Base-by-base conservation (phyloP, 2,329 filamentous ascomycete genomes). In the Paecilomyces sp. region DNA sequence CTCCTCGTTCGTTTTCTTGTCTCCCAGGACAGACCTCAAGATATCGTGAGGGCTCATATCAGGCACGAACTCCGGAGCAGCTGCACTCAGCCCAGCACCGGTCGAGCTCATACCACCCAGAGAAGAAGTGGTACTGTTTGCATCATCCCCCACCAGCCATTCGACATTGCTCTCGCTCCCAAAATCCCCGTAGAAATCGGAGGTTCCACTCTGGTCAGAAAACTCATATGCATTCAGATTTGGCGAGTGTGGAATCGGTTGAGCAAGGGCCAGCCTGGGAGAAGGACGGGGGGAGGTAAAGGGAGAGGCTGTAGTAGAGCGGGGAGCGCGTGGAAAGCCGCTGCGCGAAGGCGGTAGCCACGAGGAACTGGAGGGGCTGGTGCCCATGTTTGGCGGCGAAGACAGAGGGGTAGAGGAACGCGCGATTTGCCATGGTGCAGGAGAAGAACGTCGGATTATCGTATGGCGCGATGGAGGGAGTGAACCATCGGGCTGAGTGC, bases 1-100 rank as follows among this genome's bases (percentile, higher is more conserved):
- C 74, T 99, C 94, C 57, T 97, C 92, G 68, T 97, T 93, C 2
- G 91, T 89, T 69, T 90, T 88, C 58, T 91, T 87, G 67, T 94
- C 91, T 55, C 93, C 91, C 28, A 99, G 82, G 50, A 99, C 95
- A 5, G 93, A 97, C 62, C 94, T 90, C 59, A 99, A 82, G 85
- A 99, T 97, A 72, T 99, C 94, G 76, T 97, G 96, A 0, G 94
- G 93, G 60, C 91, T 95, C 93, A 99, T 97, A 70, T 97, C 92
- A 59, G 86, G 85, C 13, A 88, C 81, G 77, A 85, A 97, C 73
- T 97, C 92, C 25, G 92, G 89, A 4, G 91, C 91, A 13, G 88
- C 88, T 52, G 88, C 90, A 70, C 92, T 93, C 62, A 95, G 83
- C 3, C 50, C 50, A 41, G 83, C 85, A 66, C 66, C 74, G 9